phyloP scores from a whole-genome alignment of 2,329 filamentous ascomycete species.

The Fusarium miscanthi region DNA sequence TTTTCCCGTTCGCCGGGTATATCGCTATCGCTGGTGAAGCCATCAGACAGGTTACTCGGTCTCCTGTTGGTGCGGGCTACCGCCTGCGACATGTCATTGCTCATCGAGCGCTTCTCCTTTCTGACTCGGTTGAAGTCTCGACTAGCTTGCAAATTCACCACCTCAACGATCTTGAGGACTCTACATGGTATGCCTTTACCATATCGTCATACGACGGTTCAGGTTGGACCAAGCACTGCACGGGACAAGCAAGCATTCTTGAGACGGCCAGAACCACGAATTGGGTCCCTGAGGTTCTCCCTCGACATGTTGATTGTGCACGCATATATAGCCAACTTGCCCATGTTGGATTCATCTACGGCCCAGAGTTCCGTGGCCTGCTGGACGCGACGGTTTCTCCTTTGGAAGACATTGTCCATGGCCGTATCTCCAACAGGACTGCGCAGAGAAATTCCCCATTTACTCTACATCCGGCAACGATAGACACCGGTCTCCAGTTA shows the following conservation, averaged over 20 bases:
- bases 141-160: constrained; percentile 2
- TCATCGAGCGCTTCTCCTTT: background rate
- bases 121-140: constrained; percentile 4
- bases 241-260: constrained; percentile 14
- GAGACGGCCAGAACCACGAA: background rate
- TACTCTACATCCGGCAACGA: constrained; percentile 14
- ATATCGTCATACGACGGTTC: constrained; percentile 16
- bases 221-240: constrained; percentile 22
- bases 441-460: background rate
- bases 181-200: constrained; percentile 22
- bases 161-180: constrained; percentile 16
- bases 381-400: background rate
- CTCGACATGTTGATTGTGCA: background rate
- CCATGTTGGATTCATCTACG: constrained; percentile 1
- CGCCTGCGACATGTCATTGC: constrained; percentile 10
- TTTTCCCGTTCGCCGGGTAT: constrained; percentile 41
- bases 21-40: constrained; percentile 60
- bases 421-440: background rate
- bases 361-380: background rate
- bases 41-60: background rate
- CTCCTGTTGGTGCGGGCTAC: background rate
- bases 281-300: background rate
- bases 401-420: background rate
- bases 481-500: constrained; percentile 10
- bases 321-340: background rate